A percentile compares a stretch with the other conserved stretches of the same genome.
Evolutionary conservation across 1,284 basidiomycete genomes (phyloP).

Genomic region (Moesziomyces parantarcticus): DNA sequence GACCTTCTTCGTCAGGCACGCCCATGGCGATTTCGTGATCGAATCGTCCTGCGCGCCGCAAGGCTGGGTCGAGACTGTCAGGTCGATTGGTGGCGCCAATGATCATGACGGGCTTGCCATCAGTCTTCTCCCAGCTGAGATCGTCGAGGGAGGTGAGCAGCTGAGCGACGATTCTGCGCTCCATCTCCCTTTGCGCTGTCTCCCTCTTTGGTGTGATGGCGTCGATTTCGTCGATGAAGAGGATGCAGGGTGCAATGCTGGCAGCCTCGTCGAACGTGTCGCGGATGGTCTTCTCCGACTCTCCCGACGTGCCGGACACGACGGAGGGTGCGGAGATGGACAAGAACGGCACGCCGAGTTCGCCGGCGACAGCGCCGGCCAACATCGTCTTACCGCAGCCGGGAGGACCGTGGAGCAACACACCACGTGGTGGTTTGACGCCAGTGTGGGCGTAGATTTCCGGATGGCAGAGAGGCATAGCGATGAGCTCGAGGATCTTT

Average conservation of each 20-base stretch:
- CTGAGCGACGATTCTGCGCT: slow-evolving; percentile 94
- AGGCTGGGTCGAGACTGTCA: slow-evolving; percentile 90
- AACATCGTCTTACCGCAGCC: slow-evolving; percentile 86
- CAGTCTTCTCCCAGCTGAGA: slow-evolving; percentile 83
- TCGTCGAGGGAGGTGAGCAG: slow-evolving; percentile 96
- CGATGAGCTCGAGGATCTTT: slow-evolving; percentile 93
- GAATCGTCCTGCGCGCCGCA: slow-evolving; percentile 91
- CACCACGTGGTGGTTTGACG: slow-evolving; percentile 90
- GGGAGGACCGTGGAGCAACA: slow-evolving; percentile 92
- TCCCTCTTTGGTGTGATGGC: slow-evolving; percentile 97
- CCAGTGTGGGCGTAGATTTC: slow-evolving; percentile 95
- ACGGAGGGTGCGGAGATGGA: slow-evolving; percentile 92
- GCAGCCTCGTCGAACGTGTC: slow-evolving; percentile 84
- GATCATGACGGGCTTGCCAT: slow-evolving; percentile 79
- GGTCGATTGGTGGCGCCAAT: slow-evolving; percentile 96
- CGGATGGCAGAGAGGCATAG: slow-evolving; percentile 92
- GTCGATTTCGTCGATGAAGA: slow-evolving; percentile 85
- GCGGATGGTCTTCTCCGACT: slow-evolving; percentile 92
- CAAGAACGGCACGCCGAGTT: slow-evolving; percentile 85
- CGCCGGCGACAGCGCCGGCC: slow-evolving; percentile 79
- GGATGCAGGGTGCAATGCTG: slow-evolving; percentile 62
- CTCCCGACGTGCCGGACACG: slow-evolving; percentile 96
- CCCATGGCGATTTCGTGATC: slow-evolving; percentile 98
- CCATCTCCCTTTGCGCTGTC: slow-evolving; percentile 92
- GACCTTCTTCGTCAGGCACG: slow-evolving; percentile 82